A percentile compares a stretch with the other conserved stretches of the same genome.
Evolutionary conservation across 1,284 basidiomycete genomes (phyloP).

Genomic region (Naganishia albida): DNA sequence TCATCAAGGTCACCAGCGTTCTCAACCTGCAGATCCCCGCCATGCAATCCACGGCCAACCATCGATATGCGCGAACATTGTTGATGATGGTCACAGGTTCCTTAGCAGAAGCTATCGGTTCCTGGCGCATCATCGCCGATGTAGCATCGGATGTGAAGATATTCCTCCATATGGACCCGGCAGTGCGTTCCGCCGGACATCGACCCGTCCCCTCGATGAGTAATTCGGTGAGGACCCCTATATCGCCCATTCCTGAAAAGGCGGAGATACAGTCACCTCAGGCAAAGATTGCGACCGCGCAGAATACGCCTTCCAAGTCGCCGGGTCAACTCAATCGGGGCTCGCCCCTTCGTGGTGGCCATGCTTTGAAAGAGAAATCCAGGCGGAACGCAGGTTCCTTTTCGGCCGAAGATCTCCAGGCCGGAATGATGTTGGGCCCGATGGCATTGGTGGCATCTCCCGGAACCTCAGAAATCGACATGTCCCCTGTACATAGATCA

Average conservation of each 20-base stretch:
- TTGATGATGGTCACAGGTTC: conserved; percentile 87
- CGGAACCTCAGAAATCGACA: conserved; percentile 35
- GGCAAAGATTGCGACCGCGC: conserved; percentile 33
- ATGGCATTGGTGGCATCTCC: conserved; percentile 39
- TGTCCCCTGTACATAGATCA: conserved; percentile 5
- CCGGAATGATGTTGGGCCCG: conserved; percentile 71
- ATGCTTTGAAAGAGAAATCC: conserved; percentile 55
- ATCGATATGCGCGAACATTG: conserved; percentile 83
- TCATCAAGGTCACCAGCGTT: conserved; percentile 82
- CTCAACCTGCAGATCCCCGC: conserved; percentile 73
- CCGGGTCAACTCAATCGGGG: conserved; percentile 31
- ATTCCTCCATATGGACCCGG: conserved; percentile 60
- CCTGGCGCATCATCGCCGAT: conserved; percentile 79
- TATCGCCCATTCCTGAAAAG: conserved; percentile 54
- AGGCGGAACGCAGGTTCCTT: conserved; percentile 90
- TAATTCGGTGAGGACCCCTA: conserved; percentile 47
- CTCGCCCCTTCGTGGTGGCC: conserved; percentile 33
- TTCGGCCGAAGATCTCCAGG: conserved; percentile 84
- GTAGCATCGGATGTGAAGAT: conserved; percentile 71
- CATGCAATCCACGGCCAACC: conserved; percentile 66
- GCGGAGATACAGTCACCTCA: conserved; percentile 48
- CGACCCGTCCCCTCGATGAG: conserved; percentile 36
- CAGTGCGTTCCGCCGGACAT: conserved; percentile 42
- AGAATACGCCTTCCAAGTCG: conserved; percentile 35
- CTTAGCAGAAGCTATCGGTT: conserved; percentile 79